A percentile compares a stretch with the other conserved stretches of the same genome.
Conservation (phyloP, 306 rosid genomes). For the Neltuma alba region DNA sequence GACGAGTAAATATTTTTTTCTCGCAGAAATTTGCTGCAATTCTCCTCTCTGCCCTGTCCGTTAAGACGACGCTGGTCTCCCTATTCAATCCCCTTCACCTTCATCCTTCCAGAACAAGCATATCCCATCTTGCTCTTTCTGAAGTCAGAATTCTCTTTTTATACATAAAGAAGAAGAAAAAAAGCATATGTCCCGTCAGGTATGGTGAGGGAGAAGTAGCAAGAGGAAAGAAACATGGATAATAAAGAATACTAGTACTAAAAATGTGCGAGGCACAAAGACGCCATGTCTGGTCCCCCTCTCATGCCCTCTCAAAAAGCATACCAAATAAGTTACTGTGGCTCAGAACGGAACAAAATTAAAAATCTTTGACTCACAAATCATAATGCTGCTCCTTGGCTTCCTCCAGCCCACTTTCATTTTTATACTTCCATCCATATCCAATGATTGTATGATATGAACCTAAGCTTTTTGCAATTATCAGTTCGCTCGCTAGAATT, state of each 20-base stretch:
- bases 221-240: not conserved
- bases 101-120: not conserved
- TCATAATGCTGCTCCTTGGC: not conserved
- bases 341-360: not conserved
- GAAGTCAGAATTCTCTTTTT: not conserved
- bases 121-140: too few relatives aligned
- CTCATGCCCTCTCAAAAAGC: not conserved
- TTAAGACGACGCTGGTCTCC: not conserved
- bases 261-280: not conserved
- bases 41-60: not conserved
- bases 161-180: too few relatives aligned
- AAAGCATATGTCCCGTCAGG: not conserved
- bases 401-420: not conserved
- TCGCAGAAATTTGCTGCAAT: not conserved
- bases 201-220: not conserved
- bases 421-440: not conserved
- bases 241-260: not conserved
- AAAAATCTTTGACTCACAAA: not conserved
- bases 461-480: not conserved
- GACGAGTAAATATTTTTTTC: not conserved
- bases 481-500: not conserved
- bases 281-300: not conserved
- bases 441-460: not conserved
- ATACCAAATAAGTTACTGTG: not conserved
- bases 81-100: too few relatives aligned